Evolutionary conservation across 1,139 yeast genomes (phyloP).

Genomic region (Sugiyamaella pinicola): DNA sequence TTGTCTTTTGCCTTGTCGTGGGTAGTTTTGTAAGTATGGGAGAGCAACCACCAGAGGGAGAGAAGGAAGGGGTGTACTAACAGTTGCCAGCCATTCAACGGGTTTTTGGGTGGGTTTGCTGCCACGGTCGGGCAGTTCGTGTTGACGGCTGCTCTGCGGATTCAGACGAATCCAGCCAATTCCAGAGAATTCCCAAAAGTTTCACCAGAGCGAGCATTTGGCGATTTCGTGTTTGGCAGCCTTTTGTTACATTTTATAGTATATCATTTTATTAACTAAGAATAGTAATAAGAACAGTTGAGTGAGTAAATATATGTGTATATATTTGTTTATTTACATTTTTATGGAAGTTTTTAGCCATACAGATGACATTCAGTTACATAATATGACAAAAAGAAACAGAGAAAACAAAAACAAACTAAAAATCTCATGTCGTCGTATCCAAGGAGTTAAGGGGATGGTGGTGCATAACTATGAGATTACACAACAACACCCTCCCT

Average conservation of each 20-base stretch:
- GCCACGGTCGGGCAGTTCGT: constrained; percentile 96
- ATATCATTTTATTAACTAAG: constrained; percentile 82
- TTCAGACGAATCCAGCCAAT: constrained; percentile 58
- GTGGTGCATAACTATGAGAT: no score
- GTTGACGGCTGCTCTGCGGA: constrained; percentile 63
- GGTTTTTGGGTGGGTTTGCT: constrained; percentile 90
- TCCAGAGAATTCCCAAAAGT: constrained; percentile 52
- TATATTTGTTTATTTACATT: no score
- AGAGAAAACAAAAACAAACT: background rate
- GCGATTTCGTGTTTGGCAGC: constrained; percentile 86
- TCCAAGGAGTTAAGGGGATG: no score
- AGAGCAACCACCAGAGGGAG: background rate
- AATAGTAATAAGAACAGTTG: constrained; percentile 14
- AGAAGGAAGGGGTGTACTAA: background rate
- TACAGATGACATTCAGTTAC: no score
- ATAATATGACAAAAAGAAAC: no score
- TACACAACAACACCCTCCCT: constrained; percentile 16
- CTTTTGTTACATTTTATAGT: constrained; percentile 86
- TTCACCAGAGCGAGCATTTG: constrained; percentile 80
- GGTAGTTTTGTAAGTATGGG: constrained; percentile 63
- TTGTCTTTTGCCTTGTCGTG: constrained; percentile 69
- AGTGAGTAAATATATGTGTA: no score
- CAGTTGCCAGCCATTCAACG: constrained; percentile 78
- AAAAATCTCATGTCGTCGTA: constrained; percentile 8
- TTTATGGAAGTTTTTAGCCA: no score